Base-by-base conservation (phyloP, 345 rosid species). In the Streptanthus diversifolius region DNA sequence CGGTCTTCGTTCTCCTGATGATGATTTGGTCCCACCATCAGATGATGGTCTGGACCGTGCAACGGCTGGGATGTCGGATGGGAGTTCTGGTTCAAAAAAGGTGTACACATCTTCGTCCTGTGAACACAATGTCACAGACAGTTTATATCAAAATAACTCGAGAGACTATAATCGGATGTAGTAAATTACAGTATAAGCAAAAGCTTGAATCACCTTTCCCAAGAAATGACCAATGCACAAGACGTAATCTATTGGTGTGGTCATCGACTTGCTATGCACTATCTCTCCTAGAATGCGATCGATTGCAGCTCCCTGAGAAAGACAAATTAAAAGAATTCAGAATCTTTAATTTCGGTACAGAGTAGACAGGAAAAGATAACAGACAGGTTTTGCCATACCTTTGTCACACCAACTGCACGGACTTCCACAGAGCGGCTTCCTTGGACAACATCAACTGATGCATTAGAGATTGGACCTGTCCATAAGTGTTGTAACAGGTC, bases 401-500 rank as follows among this genome's bases (percentile, higher is more conserved):
- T 95, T 17, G 99, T 95, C 43, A 95, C 98, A 66, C 99, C 99
- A 66, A 95, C 99, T 0, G 98, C 86, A 67, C 99, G 88, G 71
- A 95, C 99, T 80, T 95, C 99, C 21, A 95, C 97, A 19, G 98
- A 95, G 60, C 93, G 85, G 80, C 97, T 86, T 52, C 98, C 99
- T 82, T 95, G 99, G 68, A 95, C 96, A 45, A 95, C 98, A 83
- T 95, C 99, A 44, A 95, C 96, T 19, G 99, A 95, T 68, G 99
- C 97, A 79, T 95, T 95, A 43, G 98, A 91, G 79, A 95, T 90
- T 54, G 99, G 99, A 58, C 99, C 99, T 27, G 99, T 95, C 96
- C 98, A 95, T 66, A 95, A 96, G 86, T 95, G 99, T 83, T 95
- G 99, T 84, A 95, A 71, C 96, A 95, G 81, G 73, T 95, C 99